phyloP scores from a whole-genome alignment of 1,139 yeast genomes.

The Saccharomycopsis hybrid region DNA sequence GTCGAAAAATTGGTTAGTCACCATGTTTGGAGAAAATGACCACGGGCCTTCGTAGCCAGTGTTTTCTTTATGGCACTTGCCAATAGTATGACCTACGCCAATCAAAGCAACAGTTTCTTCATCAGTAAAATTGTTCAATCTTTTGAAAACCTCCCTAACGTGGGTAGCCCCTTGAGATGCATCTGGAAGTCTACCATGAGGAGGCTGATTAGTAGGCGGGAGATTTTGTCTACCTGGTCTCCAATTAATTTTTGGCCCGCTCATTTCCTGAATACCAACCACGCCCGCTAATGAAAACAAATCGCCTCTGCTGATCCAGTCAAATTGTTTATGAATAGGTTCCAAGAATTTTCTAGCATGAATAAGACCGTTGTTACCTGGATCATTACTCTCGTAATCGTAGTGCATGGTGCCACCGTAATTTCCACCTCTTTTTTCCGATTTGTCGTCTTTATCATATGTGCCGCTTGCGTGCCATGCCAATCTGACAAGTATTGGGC shows the following conservation, averaged over 20 bases:
- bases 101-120: conserved; percentile 79
- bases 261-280: conserved; percentile 74
- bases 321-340: conserved; percentile 51
- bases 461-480: conserved; percentile 80
- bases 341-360: conserved; percentile 60
- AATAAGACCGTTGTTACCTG: conserved; percentile 69
- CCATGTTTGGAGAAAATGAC: conserved; percentile 84
- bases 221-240: conserved; percentile 71
- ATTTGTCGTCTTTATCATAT: conserved; percentile 46
- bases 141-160: conserved; percentile 57
- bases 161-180: conserved; percentile 66
- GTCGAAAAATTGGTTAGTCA: conserved; percentile 76
- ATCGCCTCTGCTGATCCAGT: conserved; percentile 84
- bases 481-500: conserved; percentile 58
- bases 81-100: conserved; percentile 79
- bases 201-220: conserved; percentile 43
- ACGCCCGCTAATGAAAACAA: conserved; percentile 87
- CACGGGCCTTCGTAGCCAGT: conserved; percentile 77
- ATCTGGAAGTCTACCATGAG: conserved; percentile 76
- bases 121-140: conserved; percentile 68
- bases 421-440: conserved; percentile 59
- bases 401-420: conserved; percentile 80
- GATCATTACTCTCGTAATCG: conserved; percentile 57
- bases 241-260: conserved; percentile 85
- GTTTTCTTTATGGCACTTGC: conserved; percentile 55